Base-by-base conservation (phyloP, 2,329 filamentous ascomycete species). In the Colletotrichum zoysiae region DNA sequence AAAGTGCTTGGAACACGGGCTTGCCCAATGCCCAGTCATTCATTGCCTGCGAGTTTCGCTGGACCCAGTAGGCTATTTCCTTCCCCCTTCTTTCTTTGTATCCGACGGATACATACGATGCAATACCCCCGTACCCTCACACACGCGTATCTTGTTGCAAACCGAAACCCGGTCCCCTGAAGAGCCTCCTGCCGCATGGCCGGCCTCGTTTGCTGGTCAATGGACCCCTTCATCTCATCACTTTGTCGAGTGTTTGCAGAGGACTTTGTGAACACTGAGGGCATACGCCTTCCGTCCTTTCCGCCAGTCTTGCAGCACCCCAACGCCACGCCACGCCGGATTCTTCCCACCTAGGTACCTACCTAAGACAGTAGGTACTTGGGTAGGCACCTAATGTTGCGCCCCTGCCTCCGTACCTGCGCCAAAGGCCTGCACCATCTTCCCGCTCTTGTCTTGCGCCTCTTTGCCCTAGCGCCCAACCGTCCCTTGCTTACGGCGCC, bases 301-400 rank as follows among this genome's bases (percentile, higher is more conserved):
- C 30, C 30, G 30, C 30, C 30, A 30, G 30, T 64, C 33, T 58
- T 57, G 64, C 63, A 38, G 68, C 62, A 51, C 64, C 58, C 51
- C 51, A 23, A 63, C 65, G 68, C 68, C 65, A 50, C 46, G 46
- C n/a, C 46, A 71, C 58, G 65, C 68, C 57, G 44, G n/a, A 35
- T 46, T 58, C n/a, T 58, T 38, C 35, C 26, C 30, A 23, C 57
- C 64, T 30, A 30, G 30, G 51, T 63, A 63, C 58, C 56, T 70
- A 59, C 12, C 12, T 30, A 38, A 9, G 9, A 40, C 12, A 11
- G 38, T 14, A 40, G 38, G 38, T 40, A 40, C 26, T 30, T 30
- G 3, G 38, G 38, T 14, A 7, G 8, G 42, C 20, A 46, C 18
- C 44, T 46, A n/a, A 18, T n/a, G 44, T n/a, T 51, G 30, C 53